Evolutionary conservation across 257 asterid species (phyloP).

Genomic region (Capsicum pubescens): DNA sequence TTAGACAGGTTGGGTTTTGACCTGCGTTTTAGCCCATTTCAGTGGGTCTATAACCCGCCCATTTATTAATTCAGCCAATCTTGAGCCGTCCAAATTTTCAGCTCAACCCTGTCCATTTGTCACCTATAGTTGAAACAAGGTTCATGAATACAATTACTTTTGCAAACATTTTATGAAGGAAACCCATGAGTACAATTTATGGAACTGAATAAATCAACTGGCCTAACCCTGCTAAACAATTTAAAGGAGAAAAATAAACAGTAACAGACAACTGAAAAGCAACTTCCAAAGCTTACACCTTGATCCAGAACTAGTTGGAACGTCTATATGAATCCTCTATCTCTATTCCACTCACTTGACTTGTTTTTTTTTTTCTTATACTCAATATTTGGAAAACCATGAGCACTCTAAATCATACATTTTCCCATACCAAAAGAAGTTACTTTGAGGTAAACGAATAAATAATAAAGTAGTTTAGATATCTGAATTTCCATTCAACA

Average conservation of each 20-base stretch:
- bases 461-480: background rate
- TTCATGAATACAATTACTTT: background rate
- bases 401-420: background rate
- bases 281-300: no score
- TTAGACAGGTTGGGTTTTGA: no score
- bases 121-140: no score
- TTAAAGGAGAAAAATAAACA: background rate
- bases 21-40: no score
- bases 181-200: background rate
- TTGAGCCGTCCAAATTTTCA: no score
- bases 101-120: no score
- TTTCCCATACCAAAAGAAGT: background rate
- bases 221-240: background rate
- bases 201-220: background rate
- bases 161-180: background rate
- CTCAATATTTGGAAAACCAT: no score
- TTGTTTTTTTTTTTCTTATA: no score
- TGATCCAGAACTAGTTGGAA: background rate
- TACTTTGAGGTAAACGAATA: background rate
- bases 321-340: background rate
- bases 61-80: no score
- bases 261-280: no score
- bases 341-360: background rate
- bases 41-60: no score
- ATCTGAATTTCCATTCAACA: slow-evolving; percentile 9